Evolutionary conservation across 768 basidiomycete genomes (phyloP), one percentile per base, ranked within the genome.

Genomic region (Termitomyces sp.): DNA sequence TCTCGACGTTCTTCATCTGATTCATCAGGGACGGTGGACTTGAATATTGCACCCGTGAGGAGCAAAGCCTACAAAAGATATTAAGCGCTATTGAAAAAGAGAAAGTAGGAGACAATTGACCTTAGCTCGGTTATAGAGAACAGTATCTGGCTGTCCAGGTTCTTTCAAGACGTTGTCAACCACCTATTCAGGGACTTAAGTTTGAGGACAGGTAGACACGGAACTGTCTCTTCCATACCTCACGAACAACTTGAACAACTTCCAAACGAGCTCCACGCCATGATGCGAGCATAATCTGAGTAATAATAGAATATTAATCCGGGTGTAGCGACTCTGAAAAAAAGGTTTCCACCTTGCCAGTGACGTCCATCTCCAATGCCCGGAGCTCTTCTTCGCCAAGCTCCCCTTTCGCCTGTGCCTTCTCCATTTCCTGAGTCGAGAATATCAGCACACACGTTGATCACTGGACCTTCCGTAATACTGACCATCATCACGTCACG

Each of bases 241-340:
- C 87, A 50, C 93, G 82, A 47, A 96, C 77, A 14, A 98, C 93
- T 65, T 93, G 90, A 21, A 90, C 82, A 41, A 98, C 94, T 74
- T 99, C 97, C 67, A 98, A 85, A 52, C 95, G 85, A 3, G 95
- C 96, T 14, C 96, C 97, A 57, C 95, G 86, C 97, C 97, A 99
- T 25, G 96, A 96, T 6, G 95, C 96, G 29, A 98, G 85, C 75
- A 98, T 82, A 68, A 97, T 94, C 87, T 91, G 59, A 5, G n/a
- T n/a, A n/a, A 32, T 11, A 37, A 45, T 25, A 9, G 27, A 32
- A 14, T 52, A 43, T 23, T 47, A 52, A 37, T 29, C 2, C 21
- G 34, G 2, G 19, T 5, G 41, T 19, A 50, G 16, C 52, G 35
- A 37, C 54, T 41, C 11, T 29, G 11, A 7, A 34, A 12, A 34